phyloP scores from a whole-genome alignment of 1,284 basidiomycete species.

The Ustilago cynodontis region DNA sequence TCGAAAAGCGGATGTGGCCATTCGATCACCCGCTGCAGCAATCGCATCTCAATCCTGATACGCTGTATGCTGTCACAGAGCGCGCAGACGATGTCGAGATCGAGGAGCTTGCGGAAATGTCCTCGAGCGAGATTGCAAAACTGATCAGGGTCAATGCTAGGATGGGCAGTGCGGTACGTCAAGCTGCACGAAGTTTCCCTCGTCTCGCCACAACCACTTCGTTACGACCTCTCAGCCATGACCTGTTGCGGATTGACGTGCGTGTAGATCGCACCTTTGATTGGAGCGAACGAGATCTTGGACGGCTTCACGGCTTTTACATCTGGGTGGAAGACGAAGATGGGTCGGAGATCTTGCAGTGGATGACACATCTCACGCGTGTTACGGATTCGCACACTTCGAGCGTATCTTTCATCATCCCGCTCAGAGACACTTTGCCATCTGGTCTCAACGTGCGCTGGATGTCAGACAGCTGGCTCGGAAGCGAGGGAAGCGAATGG shows the following conservation, averaged over 20 bases:
- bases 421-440: conserved; percentile 70
- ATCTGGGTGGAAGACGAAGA: conserved; percentile 93
- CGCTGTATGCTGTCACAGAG: conserved; percentile 82
- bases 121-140: conserved; percentile 81
- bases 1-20: conserved; percentile 85
- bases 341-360: conserved; percentile 84
- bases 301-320: conserved; percentile 87
- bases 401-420: conserved; percentile 66
- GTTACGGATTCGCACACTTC: conserved; percentile 72
- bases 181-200: conserved; percentile 89
- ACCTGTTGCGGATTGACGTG: conserved; percentile 84
- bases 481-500: conserved; percentile 81
- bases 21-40: conserved; percentile 86
- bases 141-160: conserved; percentile 87
- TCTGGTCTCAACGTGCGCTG: conserved; percentile 74
- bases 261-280: conserved; percentile 79
- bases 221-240: conserved; percentile 80
- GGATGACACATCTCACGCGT: conserved; percentile 71
- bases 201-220: conserved; percentile 78
- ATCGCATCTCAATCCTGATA: conserved; percentile 77
- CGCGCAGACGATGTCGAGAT: conserved; percentile 88
- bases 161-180: conserved; percentile 83
- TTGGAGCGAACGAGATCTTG: conserved; percentile 87
- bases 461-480: conserved; percentile 93
- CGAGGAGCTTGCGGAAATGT: conserved; percentile 81